A percentile compares a stretch with the other conserved stretches of the same genome.
Conservation (phyloP, 352 stramenopile species). For the Thraustotheca clavata region DNA sequence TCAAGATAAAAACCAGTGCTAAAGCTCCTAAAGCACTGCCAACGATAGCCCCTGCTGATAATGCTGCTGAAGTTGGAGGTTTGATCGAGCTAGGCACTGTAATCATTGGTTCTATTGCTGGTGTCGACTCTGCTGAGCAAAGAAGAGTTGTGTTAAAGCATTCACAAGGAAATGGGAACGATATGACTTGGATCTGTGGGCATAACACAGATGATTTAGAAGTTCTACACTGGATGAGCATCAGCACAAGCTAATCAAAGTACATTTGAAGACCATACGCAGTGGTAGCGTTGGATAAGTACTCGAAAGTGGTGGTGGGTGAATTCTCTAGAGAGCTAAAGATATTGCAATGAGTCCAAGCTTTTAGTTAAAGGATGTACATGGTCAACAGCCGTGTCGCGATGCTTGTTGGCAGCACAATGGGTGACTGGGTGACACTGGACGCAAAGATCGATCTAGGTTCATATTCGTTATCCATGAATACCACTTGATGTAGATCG, state of each 20-base stretch:
- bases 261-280: conserved; percentile 4
- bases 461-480: no score
- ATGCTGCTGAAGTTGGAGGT: not conserved
- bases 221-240: not conserved
- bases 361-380: no score
- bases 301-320: no score
- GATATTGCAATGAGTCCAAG: no score
- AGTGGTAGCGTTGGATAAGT: not conserved
- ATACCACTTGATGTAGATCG: not conserved
- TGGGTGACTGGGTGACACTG: not conserved
- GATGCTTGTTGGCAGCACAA: not conserved
- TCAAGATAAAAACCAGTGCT: not conserved
- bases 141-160: not conserved
- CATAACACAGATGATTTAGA: not conserved
- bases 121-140: not conserved
- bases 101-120: not conserved
- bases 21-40: not conserved
- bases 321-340: no score
- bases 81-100: not conserved
- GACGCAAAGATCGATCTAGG: not conserved
- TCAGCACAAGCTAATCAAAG: not conserved
- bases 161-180: not conserved
- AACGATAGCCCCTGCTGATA: not conserved
- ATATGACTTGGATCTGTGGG: not conserved
- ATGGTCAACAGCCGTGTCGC: not conserved